phyloP scores from a whole-genome alignment of 345 rosid species.

The Orychophragmus violaceus region DNA sequence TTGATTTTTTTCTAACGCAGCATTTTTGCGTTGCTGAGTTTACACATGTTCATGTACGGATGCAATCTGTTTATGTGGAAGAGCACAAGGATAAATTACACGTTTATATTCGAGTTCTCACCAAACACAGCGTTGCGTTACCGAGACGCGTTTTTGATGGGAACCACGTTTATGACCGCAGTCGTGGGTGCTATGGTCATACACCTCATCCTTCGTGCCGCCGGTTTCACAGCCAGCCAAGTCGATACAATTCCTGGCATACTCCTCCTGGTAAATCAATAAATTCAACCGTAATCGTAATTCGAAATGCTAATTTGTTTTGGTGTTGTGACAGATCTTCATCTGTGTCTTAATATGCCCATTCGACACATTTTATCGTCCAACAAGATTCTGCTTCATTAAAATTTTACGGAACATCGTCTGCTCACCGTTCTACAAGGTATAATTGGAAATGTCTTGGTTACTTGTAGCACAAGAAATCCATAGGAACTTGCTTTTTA shows the following conservation, averaged over 20 bases:
- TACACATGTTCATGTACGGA: conserved; percentile 93
- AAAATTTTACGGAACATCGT: conserved; percentile 68
- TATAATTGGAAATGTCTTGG: conserved; percentile 6
- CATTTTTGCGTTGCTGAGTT: conserved; percentile 72
- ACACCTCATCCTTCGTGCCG: conserved; percentile 69
- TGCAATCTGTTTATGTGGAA: conserved; percentile 91
- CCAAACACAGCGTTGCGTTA: conserved; percentile 73
- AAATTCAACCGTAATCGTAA: neutral
- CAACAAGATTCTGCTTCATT: conserved; percentile 82
- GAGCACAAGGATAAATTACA: conserved; percentile 70
- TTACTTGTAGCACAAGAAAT: conserved; percentile 14
- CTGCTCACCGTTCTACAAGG: conserved; percentile 88
- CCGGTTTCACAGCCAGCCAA: conserved; percentile 42
- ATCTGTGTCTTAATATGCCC: conserved; percentile 64
- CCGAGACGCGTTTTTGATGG: conserved; percentile 78
- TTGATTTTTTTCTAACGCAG: conserved; percentile 37
- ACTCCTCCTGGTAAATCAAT: conserved; percentile 49
- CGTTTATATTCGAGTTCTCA: conserved; percentile 76
- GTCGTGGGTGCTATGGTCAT: conserved; percentile 81
- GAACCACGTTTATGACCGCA: conserved; percentile 87
- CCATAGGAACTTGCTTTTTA: neutral
- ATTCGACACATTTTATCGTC: conserved; percentile 66
- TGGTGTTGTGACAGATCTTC: conserved; percentile 40
- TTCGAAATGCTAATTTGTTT: neutral
- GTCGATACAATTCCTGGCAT: conserved; percentile 85